Percentiles rank a stretch among this genome's conserved stretches.
These are phyloP conservation scores for Chrysophaeum taylorii DNA, from an alignment of 352 stramenopile species.

Conservation along the genomic window DNA sequence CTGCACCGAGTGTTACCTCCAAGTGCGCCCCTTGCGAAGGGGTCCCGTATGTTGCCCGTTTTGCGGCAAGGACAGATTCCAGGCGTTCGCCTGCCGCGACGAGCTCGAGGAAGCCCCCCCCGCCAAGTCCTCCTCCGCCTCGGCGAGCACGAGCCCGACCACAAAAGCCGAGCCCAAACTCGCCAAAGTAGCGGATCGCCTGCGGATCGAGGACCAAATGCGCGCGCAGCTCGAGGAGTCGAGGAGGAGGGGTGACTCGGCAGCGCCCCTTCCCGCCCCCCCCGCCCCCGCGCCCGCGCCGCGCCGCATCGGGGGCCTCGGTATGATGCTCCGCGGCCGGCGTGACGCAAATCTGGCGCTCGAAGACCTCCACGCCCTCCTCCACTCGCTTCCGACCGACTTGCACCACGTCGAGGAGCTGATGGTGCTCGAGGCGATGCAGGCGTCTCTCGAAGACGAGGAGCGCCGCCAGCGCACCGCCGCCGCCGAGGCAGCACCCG, in stretches of 20 bases:
- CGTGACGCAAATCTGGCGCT: not conserved
- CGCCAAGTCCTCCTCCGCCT: no score
- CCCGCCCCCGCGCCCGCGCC: no score
- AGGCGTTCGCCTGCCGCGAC: not conserved
- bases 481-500: not conserved
- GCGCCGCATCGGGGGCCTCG: no score
- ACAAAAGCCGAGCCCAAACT: no score
- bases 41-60: not conserved
- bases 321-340: not conserved
- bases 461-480: not conserved
- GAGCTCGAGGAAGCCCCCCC: not conserved
- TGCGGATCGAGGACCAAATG: not conserved
- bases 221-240: not conserved
- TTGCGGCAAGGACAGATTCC: not conserved
- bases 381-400: not conserved
- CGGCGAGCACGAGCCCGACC: no score
- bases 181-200: not conserved
- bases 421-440: conserved; percentile 13
- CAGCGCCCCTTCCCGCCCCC: no score
- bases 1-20: conserved; percentile 9
- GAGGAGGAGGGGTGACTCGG: not conserved
- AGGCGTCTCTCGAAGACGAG: not conserved
- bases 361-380: not conserved
- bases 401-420: conserved; percentile 9
- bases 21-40: not conserved